Conservation (phyloP, 306 rosid species). For the Purshia tridentata region DNA sequence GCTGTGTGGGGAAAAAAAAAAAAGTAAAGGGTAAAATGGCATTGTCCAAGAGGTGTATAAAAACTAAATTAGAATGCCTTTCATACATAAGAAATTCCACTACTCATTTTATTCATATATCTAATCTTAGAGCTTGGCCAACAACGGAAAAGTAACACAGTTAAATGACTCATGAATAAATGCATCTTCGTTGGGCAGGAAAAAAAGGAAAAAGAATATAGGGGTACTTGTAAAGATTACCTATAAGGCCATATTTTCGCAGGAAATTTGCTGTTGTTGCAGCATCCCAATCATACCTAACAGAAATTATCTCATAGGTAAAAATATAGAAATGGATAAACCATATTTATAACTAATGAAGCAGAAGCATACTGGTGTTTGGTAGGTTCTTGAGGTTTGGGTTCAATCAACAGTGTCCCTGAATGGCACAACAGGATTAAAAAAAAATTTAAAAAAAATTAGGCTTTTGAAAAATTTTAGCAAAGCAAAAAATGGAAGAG, state of each 20-base stretch:
- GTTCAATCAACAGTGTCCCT: slow-evolving; percentile 94
- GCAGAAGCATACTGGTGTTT: slow-evolving; percentile 73
- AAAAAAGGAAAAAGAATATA: neutral
- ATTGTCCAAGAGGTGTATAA: neutral
- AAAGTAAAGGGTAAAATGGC: neutral
- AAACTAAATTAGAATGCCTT: neutral
- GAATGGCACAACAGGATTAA: slow-evolving; percentile 19
- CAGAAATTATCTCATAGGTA: slow-evolving; percentile 17
- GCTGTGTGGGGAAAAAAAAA: too few species aligned
- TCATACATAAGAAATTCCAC: neutral
- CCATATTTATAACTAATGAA: slow-evolving; percentile 22
- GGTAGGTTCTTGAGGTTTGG: slow-evolving; percentile 98
- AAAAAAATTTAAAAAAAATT: neutral
- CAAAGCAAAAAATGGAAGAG: neutral
- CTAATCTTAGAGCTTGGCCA: neutral
- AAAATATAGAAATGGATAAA: slow-evolving; percentile 1
- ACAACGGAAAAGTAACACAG: neutral
- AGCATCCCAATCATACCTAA: slow-evolving; percentile 99
- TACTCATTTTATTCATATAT: neutral
- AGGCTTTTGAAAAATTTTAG: slow-evolving; percentile 6
- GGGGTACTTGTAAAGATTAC: slow-evolving; percentile 30
- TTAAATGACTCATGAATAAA: neutral
- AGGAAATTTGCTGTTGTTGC: slow-evolving; percentile 91
- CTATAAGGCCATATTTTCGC: slow-evolving; percentile 72
- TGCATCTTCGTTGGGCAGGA: neutral